Conservation (phyloP, 305 asterid species). For the Fraxinus latifolia region DNA sequence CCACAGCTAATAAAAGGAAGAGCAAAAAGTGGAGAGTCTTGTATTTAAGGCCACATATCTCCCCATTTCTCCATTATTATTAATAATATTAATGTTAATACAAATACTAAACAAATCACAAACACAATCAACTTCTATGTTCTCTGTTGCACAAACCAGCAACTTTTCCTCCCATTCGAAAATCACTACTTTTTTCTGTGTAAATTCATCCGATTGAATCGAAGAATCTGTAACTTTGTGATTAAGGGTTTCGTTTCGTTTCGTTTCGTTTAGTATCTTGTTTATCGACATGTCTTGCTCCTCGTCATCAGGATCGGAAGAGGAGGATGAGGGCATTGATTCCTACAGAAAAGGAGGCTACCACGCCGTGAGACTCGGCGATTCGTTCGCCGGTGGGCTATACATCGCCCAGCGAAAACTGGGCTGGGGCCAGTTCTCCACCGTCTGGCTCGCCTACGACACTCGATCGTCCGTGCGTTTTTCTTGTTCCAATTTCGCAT, state of each 20-base stretch:
- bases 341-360: slow-evolving; percentile 96
- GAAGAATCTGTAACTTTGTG: not conserved
- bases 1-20: slow-evolving; percentile 19
- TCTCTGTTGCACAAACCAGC: slow-evolving; percentile 27
- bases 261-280: not conserved
- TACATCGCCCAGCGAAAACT: slow-evolving; percentile 96
- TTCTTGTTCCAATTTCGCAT: not conserved
- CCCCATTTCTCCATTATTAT: slow-evolving; percentile 31
- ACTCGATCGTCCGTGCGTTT: slow-evolving; percentile 68
- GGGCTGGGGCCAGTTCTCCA: slow-evolving; percentile 99
- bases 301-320: slow-evolving; percentile 95
- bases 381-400: slow-evolving; percentile 74
- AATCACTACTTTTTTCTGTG: not conserved
- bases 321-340: slow-evolving; percentile 86
- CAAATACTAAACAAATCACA: slow-evolving; percentile 2
- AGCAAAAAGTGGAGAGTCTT: slow-evolving; percentile 60
- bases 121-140: slow-evolving; percentile 9
- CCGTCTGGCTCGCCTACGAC: slow-evolving; percentile 97
- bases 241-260: not conserved
- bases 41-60: slow-evolving; percentile 62
- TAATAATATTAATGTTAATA: slow-evolving; percentile 27
- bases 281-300: slow-evolving; percentile 64
- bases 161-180: slow-evolving; percentile 31
- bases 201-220: not conserved
- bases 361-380: slow-evolving; percentile 94